Base-by-base conservation (phyloP, 2,329 filamentous ascomycete genomes). In the Penicillium capsulatum region DNA sequence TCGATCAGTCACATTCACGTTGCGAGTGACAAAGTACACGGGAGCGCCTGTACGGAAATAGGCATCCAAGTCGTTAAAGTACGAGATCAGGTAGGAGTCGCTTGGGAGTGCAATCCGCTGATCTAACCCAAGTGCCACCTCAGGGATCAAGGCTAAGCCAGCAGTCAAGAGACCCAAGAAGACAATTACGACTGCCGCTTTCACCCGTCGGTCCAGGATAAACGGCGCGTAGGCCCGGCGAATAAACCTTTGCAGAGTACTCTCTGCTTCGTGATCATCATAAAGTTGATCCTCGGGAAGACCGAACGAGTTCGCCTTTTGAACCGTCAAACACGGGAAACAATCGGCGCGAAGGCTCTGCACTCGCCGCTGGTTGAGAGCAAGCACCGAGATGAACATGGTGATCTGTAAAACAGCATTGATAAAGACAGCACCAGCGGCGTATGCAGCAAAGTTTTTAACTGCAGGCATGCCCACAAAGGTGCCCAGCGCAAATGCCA, bases 381-480 rank as follows among this genome's bases (percentile, higher is more conserved):
- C 81, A 6, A 98, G 75, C 3, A 97, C 84, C 1, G 94, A 91
- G 27, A 96, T 79, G 59, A 98, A 98, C 81, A 97, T 91, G 1
- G 94, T 98, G 51, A 97, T 84, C 64, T 98, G 92, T 4, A 98
- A 72, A n/a, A 97, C 64, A 0, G 94, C 94, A 60, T 98, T 98
- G 73, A 98, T 91, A 54, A 97, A 83, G 8, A 98, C 92, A 8
- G 92, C 92, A 35, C 92, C 92, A 2, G 92, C 90, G 9, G 92
- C 92, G 61, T 98, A 98, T 2, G 91, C 83, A 11, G 92, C 94
- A 66, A 98, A 98, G 66, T 98, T 98, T 47, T 89, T 81, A 30
- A 98, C 94, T 2, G 92, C 92, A 11, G 94, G 92, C 92, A 98
- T 98, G 34, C 90, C 90, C 5, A 96, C 94, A 45, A 92, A 91